These are phyloP conservation scores for Grosmannia huntii DNA, from an alignment of 2,329 filamentous ascomycete species.

Conservation along the genomic window DNA sequence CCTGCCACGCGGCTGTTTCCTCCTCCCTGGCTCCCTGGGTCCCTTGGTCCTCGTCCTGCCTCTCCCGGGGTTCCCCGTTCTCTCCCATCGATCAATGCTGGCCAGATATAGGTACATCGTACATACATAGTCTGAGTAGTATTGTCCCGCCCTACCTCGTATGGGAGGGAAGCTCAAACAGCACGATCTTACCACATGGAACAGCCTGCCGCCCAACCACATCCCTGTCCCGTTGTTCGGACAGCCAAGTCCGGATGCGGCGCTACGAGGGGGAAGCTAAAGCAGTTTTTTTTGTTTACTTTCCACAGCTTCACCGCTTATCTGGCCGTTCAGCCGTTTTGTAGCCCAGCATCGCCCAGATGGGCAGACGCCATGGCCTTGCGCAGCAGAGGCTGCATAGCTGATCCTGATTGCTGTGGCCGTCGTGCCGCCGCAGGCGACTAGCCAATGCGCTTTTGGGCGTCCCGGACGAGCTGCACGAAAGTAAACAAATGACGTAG, in stretches of 20 bases:
- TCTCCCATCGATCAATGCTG: not conserved
- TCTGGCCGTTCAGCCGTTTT: not conserved
- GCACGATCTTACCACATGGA: conserved; percentile 3
- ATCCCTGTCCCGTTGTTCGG: not conserved
- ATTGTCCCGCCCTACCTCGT: not conserved
- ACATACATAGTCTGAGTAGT: too few species aligned
- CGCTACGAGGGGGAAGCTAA: not conserved
- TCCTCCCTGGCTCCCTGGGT: too few species aligned
- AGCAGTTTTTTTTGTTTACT: conserved; percentile 1
- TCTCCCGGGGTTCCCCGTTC: not conserved
- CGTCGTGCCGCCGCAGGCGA: not conserved
- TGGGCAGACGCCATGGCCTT: not conserved
- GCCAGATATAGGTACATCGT: too few species aligned
- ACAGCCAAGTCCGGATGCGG: not conserved
- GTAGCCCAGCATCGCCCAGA: not conserved
- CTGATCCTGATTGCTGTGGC: not conserved
- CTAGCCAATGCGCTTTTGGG: not conserved
- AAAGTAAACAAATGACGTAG: conserved; percentile 12
- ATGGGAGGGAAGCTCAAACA: not conserved
- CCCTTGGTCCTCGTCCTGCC: not conserved
- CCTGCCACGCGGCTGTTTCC: not conserved
- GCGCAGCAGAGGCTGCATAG: not conserved
- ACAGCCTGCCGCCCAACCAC: not conserved
- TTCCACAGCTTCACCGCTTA: not conserved
- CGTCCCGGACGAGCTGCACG: not conserved